Evolutionary conservation across 2,329 filamentous ascomycete species (phyloP).

Genomic region (Fusarium coffeatum): DNA sequence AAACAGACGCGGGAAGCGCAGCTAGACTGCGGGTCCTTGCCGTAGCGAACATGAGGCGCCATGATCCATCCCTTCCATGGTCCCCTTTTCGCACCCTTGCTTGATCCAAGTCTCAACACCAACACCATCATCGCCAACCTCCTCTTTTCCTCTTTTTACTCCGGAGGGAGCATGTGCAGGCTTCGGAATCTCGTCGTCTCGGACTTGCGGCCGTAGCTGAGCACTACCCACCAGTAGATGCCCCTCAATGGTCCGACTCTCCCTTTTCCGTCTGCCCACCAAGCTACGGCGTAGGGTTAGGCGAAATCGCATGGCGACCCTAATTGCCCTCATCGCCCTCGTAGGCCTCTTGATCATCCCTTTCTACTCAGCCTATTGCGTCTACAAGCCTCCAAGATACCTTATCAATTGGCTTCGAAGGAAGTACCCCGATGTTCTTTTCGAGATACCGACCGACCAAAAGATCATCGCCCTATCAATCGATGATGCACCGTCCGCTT

Average conservation of each 20-base stretch:
- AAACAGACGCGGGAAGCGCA: slow-evolving; percentile 36
- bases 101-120: slow-evolving; percentile 22
- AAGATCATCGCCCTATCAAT: slow-evolving; percentile 85
- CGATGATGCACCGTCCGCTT: slow-evolving; percentile 82
- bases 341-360: slow-evolving; percentile 53
- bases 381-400: slow-evolving; percentile 83
- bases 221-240: slow-evolving; percentile 22
- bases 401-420: slow-evolving; percentile 77
- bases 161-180: slow-evolving; percentile 41
- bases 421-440: slow-evolving; percentile 83
- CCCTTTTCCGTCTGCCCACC: slow-evolving; percentile 65
- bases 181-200: slow-evolving; percentile 35
- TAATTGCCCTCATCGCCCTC: slow-evolving; percentile 56
- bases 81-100: slow-evolving; percentile 24
- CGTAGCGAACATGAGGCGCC: slow-evolving; percentile 18
- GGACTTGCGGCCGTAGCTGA: slow-evolving; percentile 38
- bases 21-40: not conserved
- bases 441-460: slow-evolving; percentile 68
- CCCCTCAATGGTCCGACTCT: slow-evolving; percentile 54
- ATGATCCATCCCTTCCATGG: not conserved
- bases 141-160: slow-evolving; percentile 6
- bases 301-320: slow-evolving; percentile 68
- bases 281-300: slow-evolving; percentile 68
- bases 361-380: slow-evolving; percentile 67
- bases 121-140: slow-evolving; percentile 22